Percentiles rank a stretch among this genome's conserved stretches.
phyloP scores from a whole-genome alignment of 768 basidiomycete species.

The Sporobolomyces roseus region DNA sequence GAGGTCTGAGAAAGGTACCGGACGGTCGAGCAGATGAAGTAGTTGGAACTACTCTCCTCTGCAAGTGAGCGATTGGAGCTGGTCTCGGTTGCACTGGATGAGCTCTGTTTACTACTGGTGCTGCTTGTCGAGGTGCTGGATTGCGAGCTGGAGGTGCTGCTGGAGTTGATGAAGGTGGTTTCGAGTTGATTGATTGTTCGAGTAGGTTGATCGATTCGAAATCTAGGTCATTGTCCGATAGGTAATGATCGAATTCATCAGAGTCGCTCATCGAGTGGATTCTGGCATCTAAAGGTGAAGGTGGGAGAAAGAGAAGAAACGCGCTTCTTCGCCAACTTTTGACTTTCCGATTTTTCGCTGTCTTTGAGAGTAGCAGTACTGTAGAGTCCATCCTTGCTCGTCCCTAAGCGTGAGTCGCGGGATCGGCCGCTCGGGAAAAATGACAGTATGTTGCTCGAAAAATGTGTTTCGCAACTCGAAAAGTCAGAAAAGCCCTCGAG shows the following conservation, averaged over 20 bases:
- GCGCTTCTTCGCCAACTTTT: not conserved
- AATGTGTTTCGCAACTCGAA: too few species aligned
- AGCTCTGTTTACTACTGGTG: not conserved
- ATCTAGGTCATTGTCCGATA: slow-evolving; percentile 14
- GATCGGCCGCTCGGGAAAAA: too few species aligned
- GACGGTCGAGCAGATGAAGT: not conserved
- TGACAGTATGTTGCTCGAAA: too few species aligned
- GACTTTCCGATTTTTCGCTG: too few species aligned
- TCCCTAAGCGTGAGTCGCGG: too few species aligned
- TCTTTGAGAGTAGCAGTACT: too few species aligned
- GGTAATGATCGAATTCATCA: slow-evolving; percentile 17
- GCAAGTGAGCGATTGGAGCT: too few species aligned
- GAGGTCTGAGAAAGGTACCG: slow-evolving; percentile 4
- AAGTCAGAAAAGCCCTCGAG: too few species aligned
- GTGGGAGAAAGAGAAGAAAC: not conserved
- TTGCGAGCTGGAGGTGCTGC: not conserved
- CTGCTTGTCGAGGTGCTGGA: not conserved
- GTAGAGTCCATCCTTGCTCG: too few species aligned
- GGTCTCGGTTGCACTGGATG: not conserved
- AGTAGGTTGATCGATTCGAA: slow-evolving; percentile 6
- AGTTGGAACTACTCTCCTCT: too few species aligned
- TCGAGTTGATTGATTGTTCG: slow-evolving; percentile 19
- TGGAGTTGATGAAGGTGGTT: not conserved
- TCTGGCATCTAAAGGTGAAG: not conserved
- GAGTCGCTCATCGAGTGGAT: not conserved